Base-by-base conservation (phyloP, 2,329 filamentous ascomycete species). In the Calycina marina region DNA sequence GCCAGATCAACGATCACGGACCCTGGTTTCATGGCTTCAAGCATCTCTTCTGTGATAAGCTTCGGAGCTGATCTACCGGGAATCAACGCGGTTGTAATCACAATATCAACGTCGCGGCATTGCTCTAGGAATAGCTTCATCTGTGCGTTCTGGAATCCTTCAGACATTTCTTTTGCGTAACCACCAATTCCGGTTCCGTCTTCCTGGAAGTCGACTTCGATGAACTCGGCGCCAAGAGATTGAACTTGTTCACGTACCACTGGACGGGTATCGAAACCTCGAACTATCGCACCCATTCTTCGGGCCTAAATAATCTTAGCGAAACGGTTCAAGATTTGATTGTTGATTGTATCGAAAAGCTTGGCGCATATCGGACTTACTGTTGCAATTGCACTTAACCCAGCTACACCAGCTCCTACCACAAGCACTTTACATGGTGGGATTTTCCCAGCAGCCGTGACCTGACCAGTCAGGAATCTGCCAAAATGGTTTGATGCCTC, bases 131-230 rank as follows among this genome's bases (percentile, higher is more conserved):
- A 93, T 0, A 93, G 65, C 54, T 82, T 86, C 83, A 92, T 92
- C 54, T 93, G 83, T 4, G 84, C 84, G 39, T 84, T 82, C 52
- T 90, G 84, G 49, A 93, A 93, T 44, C 88, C 84, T 49, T 88
- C 85, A 34, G 82, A 90, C 84, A 93, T 93, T 50, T 86, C 82
- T 50, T 93, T 93, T 32, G 82, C 83, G 49, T 93, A 93, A 11
- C 85, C 85, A 16, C 85, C 84, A 6, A 79, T 74, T 2, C 83
- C 84, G 9, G 78, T 74, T 2, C 85, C 85, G 38, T 90, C 83
- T 56, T 93, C 85, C 43, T 88, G 55, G 14, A 93, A 64, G 10
- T 83, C 77, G 14, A 93, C 84, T 55, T 93, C 82, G 44, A 93
- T 71, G 47, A 92, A 93, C 49, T 93, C 85, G 12, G 84, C 85